Base-by-base conservation (phyloP, 495 filamentous ascomycete genomes). In the Melanomma pulvis-pyrius region DNA sequence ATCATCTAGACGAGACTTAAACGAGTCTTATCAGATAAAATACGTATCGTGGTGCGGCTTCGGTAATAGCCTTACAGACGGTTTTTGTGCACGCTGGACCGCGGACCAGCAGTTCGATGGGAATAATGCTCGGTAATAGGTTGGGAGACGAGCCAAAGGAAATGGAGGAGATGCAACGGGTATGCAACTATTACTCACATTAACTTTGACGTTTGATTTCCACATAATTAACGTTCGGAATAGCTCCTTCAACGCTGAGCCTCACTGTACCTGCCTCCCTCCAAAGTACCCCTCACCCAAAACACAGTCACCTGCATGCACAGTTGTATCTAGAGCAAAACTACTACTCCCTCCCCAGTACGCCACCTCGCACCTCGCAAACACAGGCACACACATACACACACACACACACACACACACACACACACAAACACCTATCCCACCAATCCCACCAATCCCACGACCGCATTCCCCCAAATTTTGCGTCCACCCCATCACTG, bases 11-110 rank as follows among this genome's bases (percentile, higher is more conserved):
- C 26, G 48, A 29, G 48, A 51, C 21, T 5, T 3, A n/a, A 19
- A 51, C 48, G 39, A 6, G 13, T 17, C 55, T 46, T 58, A 46
- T 58, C 55, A 25, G 55, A 58, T 58, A 58, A 25, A 7, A 24
- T 34, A 21, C 2, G 11, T 12, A 13, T 8, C 7, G 26, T n/a
- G 30, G 17, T n/a, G 21, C 3, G 22, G 55, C 22, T 44, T 44
- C 39, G 39, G 39, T 46, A 58, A 58, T 58, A 46, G 36, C 32
- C 55, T 58, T 46, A 58, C 55, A 21, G 55, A 41, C 55, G 26
- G 55, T 9, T 58, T 46, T 21, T 29, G 25, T 34, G 28, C 6
- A 4, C 28, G 29, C 22, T 34, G 30, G 5, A n/a, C 39, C 39
- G n/a, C 3, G 39, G 39, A 44, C 39, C 17, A 44, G 39, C 8